Evolutionary conservation across 2,329 filamentous ascomycete genomes (phyloP).

Genomic region (Beauveria rudraprayagi): DNA sequence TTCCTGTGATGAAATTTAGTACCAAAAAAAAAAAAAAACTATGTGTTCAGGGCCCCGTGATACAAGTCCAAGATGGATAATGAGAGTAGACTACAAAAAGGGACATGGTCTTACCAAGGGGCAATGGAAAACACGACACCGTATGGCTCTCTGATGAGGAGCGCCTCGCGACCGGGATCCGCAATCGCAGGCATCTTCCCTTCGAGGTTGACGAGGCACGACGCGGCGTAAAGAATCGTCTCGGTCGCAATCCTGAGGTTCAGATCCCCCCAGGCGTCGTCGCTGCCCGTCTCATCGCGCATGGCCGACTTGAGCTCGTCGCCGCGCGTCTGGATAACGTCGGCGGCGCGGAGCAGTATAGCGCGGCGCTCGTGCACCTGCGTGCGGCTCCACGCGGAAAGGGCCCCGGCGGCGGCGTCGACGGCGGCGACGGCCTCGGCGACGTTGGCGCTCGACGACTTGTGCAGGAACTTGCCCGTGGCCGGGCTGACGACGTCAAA

Average conservation of each 20-base stretch:
- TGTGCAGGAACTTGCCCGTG: slow-evolving; percentile 42
- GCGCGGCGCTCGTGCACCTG: slow-evolving; percentile 55
- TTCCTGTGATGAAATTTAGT: slow-evolving; percentile 31
- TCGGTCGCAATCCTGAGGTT: slow-evolving; percentile 29
- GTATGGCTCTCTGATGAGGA: slow-evolving; percentile 18
- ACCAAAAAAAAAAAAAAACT: neutral
- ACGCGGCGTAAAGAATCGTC: slow-evolving; percentile 36
- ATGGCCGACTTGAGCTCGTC: slow-evolving; percentile 56
- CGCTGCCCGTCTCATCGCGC: slow-evolving; percentile 38
- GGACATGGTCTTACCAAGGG: slow-evolving; percentile 18
- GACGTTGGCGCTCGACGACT: neutral
- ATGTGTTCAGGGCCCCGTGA: too few relatives aligned
- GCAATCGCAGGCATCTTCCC: slow-evolving; percentile 29
- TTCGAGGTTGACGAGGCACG: slow-evolving; percentile 30
- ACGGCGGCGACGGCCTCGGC: slow-evolving; percentile 46
- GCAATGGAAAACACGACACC: slow-evolving; percentile 24
- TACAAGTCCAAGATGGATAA: too few relatives aligned
- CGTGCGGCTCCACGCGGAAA: slow-evolving; percentile 59
- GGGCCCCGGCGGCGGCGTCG: slow-evolving; percentile 53
- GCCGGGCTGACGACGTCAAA: slow-evolving; percentile 51
- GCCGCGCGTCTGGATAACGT: slow-evolving; percentile 50
- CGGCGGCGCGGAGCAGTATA: slow-evolving; percentile 62
- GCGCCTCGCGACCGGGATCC: slow-evolving; percentile 29
- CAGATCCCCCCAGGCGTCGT: slow-evolving; percentile 31
- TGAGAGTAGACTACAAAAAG: neutral